A percentile compares a stretch with the other conserved stretches of the same genome.
phyloP scores from a whole-genome alignment of 164 flowering plant species.

The Amborella trichopoda region DNA sequence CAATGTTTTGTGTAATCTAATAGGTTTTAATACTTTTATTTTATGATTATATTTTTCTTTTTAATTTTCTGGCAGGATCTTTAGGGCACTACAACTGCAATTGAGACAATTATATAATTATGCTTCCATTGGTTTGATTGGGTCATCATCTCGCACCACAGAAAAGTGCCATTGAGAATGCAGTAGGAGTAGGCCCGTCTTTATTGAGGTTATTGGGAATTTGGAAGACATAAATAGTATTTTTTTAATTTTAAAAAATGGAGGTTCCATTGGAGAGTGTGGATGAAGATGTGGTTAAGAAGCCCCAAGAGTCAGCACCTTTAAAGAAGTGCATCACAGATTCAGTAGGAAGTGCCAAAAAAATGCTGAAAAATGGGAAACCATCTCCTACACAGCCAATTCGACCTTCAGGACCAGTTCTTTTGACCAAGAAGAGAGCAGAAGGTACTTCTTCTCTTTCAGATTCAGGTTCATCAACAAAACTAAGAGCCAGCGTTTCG shows the following conservation, averaged over 20 bases:
- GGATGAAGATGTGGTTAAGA: slow-evolving; percentile 8
- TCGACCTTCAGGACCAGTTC: slow-evolving; percentile 7
- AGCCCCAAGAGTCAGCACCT: slow-evolving; percentile 2
- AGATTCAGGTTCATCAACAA: slow-evolving; percentile 5
- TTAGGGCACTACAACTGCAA: not conserved
- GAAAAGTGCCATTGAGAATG: not conserved
- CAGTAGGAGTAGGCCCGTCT: not conserved
- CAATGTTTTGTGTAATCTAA: too few relatives aligned
- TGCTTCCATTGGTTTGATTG: not conserved
- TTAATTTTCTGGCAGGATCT: not conserved
- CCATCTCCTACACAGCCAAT: slow-evolving; percentile 6
- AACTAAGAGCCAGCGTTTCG: not conserved
- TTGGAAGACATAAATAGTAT: not conserved
- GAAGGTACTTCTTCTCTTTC: slow-evolving; percentile 12
- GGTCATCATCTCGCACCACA: not conserved
- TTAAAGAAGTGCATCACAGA: slow-evolving; percentile 4
- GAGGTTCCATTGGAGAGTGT: slow-evolving; percentile 8
- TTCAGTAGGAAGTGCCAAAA: slow-evolving; percentile 16
- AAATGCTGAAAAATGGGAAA: slow-evolving; percentile 7
- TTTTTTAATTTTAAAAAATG: slow-evolving; percentile 9
- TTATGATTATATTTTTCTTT: too few relatives aligned
- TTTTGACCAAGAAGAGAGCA: slow-evolving; percentile 7
- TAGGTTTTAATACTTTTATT: too few relatives aligned
- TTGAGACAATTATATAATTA: not conserved
- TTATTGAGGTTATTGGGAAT: not conserved